phyloP scores from a whole-genome alignment of 2,329 filamentous ascomycete species.

The Aspergillus quadrilineatus region DNA sequence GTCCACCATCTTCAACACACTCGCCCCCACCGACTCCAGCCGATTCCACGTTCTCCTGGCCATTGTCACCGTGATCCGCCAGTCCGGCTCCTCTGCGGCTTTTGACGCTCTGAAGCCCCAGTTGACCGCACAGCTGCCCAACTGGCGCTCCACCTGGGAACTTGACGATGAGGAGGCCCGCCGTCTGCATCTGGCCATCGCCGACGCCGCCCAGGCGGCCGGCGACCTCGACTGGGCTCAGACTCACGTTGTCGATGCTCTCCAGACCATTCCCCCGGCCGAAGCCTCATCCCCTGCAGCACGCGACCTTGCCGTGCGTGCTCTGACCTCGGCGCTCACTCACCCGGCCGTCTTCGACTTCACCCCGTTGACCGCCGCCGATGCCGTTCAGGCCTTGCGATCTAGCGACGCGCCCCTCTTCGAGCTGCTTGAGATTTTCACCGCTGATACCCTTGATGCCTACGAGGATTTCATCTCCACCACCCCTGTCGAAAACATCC shows the following conservation, averaged over 20 bases:
- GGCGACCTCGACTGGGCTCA: conserved; percentile 76
- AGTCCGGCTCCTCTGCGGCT: conserved; percentile 65
- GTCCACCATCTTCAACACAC: conserved; percentile 94
- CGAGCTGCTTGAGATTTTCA: conserved; percentile 93
- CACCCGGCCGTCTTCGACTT: conserved; percentile 70
- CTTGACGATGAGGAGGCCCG: conserved; percentile 78
- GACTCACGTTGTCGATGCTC: conserved; percentile 70
- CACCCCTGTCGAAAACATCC: conserved; percentile 53
- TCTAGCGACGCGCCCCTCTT: conserved; percentile 82
- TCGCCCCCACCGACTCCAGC: conserved; percentile 71
- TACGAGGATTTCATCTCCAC: conserved; percentile 88
- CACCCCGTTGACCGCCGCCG: conserved; percentile 67
- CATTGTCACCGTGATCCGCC: conserved; percentile 79
- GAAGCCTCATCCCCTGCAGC: conserved; percentile 56
- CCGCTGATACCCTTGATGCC: conserved; percentile 89
- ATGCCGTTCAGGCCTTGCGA: conserved; percentile 80
- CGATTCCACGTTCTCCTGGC: conserved; percentile 89
- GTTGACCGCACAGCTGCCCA: conserved; percentile 71
- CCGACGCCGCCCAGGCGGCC: conserved; percentile 74
- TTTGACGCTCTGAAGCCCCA: conserved; percentile 84
- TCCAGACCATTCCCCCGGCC: conserved; percentile 70
- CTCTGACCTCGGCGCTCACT: conserved; percentile 66
- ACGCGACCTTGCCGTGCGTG: conserved; percentile 60
- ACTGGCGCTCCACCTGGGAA: conserved; percentile 82
- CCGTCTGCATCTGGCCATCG: conserved; percentile 78